Conservation (phyloP, 164 flowering plant species). For the Chimonanthus praecox region DNA sequence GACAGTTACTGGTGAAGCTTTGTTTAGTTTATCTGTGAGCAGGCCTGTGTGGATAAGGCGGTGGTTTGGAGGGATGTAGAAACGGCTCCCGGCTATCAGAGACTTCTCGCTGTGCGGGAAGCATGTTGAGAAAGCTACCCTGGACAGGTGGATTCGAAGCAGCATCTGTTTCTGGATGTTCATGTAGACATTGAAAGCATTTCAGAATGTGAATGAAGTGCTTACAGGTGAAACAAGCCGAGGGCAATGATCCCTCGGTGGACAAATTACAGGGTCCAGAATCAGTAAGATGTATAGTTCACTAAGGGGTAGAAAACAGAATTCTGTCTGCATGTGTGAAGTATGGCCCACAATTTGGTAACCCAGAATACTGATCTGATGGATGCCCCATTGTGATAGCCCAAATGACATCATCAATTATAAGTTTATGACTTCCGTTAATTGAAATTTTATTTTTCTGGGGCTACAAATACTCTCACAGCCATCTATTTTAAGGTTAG, state of each 20-base stretch:
- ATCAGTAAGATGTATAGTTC: neutral
- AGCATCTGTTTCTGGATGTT: constrained; percentile 3
- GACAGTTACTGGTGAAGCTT: constrained; percentile 12
- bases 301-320: neutral
- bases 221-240: neutral
- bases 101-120: constrained; percentile 30
- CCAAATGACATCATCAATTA: neutral
- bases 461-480: neutral
- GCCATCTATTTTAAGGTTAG: neutral
- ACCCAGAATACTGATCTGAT: neutral
- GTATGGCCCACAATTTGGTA: neutral
- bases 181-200: neutral
- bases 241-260: neutral
- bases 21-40: neutral
- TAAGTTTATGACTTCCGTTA: neutral
- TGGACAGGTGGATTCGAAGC: constrained; percentile 21
- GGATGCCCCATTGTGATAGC: neutral
- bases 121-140: constrained; percentile 24
- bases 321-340: neutral
- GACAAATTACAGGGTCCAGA: neutral
- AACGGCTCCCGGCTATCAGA: constrained; percentile 28
- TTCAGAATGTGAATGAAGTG: neutral
- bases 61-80: constrained; percentile 13
- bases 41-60: constrained; percentile 17
- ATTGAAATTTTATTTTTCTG: neutral